Conservation (phyloP, 768 basidiomycete genomes). For the Tubosaeta sp. region DNA sequence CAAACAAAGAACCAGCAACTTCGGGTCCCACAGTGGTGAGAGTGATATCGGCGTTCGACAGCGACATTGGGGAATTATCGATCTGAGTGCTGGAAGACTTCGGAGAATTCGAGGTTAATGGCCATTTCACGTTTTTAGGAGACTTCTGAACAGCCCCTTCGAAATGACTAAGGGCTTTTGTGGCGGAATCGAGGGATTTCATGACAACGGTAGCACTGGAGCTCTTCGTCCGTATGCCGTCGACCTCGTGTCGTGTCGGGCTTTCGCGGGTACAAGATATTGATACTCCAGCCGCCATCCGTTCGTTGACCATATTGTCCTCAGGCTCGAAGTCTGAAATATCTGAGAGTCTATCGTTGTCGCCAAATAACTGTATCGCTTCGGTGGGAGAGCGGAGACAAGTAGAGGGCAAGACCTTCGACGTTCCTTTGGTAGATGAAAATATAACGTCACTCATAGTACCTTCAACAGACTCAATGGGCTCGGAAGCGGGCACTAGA, state of each 20-base stretch:
- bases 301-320: not conserved
- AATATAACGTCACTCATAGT: not conserved
- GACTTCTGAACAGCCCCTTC: not conserved
- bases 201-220: not conserved
- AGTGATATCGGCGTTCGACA: constrained; percentile 2
- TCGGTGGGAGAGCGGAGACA: not conserved
- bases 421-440: not conserved
- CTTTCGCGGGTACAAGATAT: not conserved
- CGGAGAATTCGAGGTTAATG: constrained; percentile 5
- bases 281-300: not conserved
- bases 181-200: not conserved
- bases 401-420: not conserved
- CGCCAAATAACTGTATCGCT: constrained; percentile 9
- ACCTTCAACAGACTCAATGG: not conserved
- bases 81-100: constrained; percentile 16
- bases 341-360: constrained; percentile 29
- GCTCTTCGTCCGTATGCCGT: constrained; percentile 9
- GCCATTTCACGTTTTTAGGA: not conserved
- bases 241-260: not conserved
- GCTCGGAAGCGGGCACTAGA: not conserved
- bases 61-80: constrained; percentile 8
- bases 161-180: not conserved
- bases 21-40: not conserved
- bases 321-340: constrained; percentile 30
- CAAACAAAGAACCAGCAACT: not conserved